Evolutionary conservation across 352 stramenopile species (phyloP).

Genomic region (Phytophthora constricta): DNA sequence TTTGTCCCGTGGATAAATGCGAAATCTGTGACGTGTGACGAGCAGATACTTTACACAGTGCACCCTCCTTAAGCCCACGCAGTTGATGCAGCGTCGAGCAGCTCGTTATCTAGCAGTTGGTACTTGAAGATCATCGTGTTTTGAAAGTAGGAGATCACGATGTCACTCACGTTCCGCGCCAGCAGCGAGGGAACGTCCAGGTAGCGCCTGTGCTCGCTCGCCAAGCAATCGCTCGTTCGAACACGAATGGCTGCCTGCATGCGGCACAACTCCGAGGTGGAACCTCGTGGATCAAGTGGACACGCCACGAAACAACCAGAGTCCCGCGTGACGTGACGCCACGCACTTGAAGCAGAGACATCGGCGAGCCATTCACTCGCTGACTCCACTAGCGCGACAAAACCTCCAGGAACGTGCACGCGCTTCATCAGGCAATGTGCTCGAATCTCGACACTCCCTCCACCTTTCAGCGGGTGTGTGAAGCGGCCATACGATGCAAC

Average conservation of each 20-base stretch:
- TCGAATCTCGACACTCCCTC: conserved; percentile 11
- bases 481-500: conserved; percentile 15
- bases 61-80: no score
- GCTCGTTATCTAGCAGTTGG: conserved; percentile 27
- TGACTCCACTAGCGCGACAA: conserved; percentile 21
- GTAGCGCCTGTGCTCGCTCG: not conserved
- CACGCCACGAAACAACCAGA: conserved; percentile 20
- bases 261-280: conserved; percentile 9
- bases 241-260: conserved; percentile 16
- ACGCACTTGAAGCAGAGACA: conserved; percentile 8
- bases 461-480: conserved; percentile 4
- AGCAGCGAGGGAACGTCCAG: conserved; percentile 15
- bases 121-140: conserved; percentile 9
- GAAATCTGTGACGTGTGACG: conserved; percentile 1
- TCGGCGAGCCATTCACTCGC: conserved; percentile 19
- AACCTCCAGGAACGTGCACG: conserved; percentile 16
- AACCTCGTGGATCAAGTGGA: not conserved
- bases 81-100: no score
- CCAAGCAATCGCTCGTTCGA: conserved; percentile 3
- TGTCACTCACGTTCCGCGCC: conserved; percentile 19
- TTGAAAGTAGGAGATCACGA: conserved; percentile 20
- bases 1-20: not conserved
- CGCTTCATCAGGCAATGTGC: conserved; percentile 17
- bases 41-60: no score
- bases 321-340: conserved; percentile 21